These are phyloP conservation scores for Hypoxylon trugodes DNA, from an alignment of 495 filamentous ascomycete genomes.

Conservation along the genomic window DNA sequence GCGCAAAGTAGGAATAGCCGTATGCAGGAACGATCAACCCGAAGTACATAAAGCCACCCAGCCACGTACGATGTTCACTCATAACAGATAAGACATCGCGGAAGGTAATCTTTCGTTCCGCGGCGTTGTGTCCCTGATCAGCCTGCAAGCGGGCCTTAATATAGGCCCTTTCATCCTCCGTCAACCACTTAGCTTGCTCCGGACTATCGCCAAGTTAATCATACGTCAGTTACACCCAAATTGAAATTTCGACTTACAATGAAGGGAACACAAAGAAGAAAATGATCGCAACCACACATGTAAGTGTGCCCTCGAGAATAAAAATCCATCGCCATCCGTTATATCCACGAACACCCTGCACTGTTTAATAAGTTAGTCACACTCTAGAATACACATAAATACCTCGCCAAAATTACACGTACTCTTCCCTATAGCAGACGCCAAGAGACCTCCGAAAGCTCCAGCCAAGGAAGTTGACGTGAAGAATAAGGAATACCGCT, in stretches of 20 bases:
- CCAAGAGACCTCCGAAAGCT: conserved; percentile 86
- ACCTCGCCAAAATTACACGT: conserved; percentile 11
- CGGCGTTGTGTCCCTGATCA: conserved; percentile 80
- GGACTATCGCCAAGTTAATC: conserved; percentile 42
- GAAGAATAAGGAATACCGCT: conserved; percentile 92
- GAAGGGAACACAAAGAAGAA: conserved; percentile 85
- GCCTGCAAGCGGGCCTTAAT: conserved; percentile 75
- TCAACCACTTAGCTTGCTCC: conserved; percentile 72
- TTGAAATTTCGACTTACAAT: conserved; percentile 62
- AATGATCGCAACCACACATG: conserved; percentile 71
- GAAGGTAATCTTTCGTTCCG: conserved; percentile 68
- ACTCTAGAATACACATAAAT: background rate
- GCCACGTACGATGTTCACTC: conserved; percentile 71
- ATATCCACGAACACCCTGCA: conserved; percentile 73
- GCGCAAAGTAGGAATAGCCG: conserved; percentile 73
- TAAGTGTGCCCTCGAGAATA: conserved; percentile 77
- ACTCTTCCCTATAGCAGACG: conserved; percentile 82
- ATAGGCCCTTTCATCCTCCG: conserved; percentile 76
- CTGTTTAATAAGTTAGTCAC: conserved; percentile 31
- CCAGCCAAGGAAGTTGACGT: conserved; percentile 80
- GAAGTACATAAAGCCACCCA: conserved; percentile 91
- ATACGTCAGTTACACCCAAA: background rate
- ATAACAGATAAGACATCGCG: conserved; percentile 75
- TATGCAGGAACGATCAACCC: conserved; percentile 90
- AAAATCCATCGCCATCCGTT: conserved; percentile 89